Conservation (phyloP, 495 filamentous ascomycete genomes). For the Xylaria scruposa region DNA sequence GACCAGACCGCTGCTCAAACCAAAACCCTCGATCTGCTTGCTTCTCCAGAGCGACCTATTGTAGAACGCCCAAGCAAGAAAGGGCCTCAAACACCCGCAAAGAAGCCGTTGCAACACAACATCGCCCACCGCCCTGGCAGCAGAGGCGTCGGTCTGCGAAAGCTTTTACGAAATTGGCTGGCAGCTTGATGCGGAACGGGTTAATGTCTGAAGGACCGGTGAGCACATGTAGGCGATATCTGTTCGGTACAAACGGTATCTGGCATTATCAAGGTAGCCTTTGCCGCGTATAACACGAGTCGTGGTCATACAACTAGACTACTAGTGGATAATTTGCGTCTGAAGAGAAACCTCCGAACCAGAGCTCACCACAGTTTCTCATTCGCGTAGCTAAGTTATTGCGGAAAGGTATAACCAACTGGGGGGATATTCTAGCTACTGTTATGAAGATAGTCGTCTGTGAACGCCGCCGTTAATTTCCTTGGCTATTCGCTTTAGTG, state of each 20-base stretch:
- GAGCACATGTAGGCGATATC: neutral
- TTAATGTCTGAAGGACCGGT: neutral
- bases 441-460: neutral
- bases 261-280: neutral
- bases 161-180: neutral
- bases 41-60: neutral
- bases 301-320: neutral
- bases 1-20: conserved; percentile 90
- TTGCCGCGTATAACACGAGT: neutral
- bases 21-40: conserved; percentile 74
- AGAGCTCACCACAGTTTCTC: neutral
- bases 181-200: neutral
- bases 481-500: neutral
- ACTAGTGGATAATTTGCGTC: neutral
- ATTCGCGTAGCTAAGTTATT: neutral
- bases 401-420: neutral
- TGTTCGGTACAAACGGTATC: neutral
- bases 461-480: neutral
- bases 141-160: neutral
- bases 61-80: neutral
- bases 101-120: neutral
- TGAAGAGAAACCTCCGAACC: neutral
- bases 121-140: neutral
- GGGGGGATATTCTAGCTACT: neutral
- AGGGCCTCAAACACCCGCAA: neutral